Conservation (phyloP, 768 basidiomycete species). For the Suillus variegatus region DNA sequence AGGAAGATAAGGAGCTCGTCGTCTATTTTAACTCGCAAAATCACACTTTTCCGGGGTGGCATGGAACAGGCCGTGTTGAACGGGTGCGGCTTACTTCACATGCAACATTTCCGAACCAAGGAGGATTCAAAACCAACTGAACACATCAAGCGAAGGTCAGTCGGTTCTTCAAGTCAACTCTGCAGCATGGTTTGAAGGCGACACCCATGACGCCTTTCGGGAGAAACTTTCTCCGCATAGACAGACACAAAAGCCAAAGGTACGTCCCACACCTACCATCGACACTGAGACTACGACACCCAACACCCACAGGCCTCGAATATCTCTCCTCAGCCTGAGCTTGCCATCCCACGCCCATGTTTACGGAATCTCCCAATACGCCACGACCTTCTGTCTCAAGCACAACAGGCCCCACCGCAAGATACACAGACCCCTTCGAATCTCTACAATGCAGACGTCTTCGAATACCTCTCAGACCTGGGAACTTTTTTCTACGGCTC, state of each 20-base stretch:
- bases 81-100: slow-evolving; percentile 86
- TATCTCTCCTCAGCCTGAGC: slow-evolving; percentile 89
- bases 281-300: background rate
- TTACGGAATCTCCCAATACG: slow-evolving; percentile 97
- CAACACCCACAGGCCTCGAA: slow-evolving; percentile 72
- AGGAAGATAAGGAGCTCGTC: slow-evolving; percentile 63
- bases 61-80: slow-evolving; percentile 89
- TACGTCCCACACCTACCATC: slow-evolving; percentile 30
- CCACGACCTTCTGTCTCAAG: slow-evolving; percentile 85
- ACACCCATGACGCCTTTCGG: slow-evolving; percentile 87
- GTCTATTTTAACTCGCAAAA: slow-evolving; percentile 73
- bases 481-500: slow-evolving; percentile 86
- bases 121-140: slow-evolving; percentile 40
- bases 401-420: slow-evolving; percentile 76
- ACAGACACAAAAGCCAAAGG: slow-evolving; percentile 96
- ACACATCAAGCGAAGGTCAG: slow-evolving; percentile 39
- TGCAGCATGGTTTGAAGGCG: slow-evolving; percentile 86
- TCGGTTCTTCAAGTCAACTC: slow-evolving; percentile 53
- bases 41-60: slow-evolving; percentile 71
- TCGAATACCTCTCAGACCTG: slow-evolving; percentile 87
- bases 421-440: slow-evolving; percentile 91
- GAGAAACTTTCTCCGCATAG: slow-evolving; percentile 89
- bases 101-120: slow-evolving; percentile 94
- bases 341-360: slow-evolving; percentile 92
- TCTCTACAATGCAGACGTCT: slow-evolving; percentile 93